Evolutionary conservation across 208 protist genomes (phyloP), one percentile per base, ranked within the genome.

Genomic region (Entamoeba invadens): DNA sequence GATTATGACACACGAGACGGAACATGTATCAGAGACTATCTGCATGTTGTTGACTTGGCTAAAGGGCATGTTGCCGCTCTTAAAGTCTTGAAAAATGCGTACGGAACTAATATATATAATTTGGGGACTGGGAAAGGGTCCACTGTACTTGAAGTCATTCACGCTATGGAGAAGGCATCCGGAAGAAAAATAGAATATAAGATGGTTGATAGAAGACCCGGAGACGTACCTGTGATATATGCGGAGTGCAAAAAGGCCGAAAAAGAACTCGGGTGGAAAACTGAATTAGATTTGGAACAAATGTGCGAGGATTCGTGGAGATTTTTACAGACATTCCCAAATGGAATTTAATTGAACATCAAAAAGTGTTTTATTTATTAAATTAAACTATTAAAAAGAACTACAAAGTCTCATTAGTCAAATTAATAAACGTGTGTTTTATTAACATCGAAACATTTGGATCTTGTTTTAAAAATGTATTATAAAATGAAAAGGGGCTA

Each of bases 1-100:
- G 46, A 92, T 50, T 95, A 94, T 91, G 44, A 93, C 35, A 96
- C 95, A 4, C 18, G 45, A 50, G 95, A 96, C 92, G 94, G 94
- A 45, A 95, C 95, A 0, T 93, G 93, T 46, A 68, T 92, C 18
- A 93, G 95, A 47, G 95, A 96, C 87, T 96, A 95, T 92, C 94
- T 96, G 45, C 95, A 96, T 94, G 95, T 96, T 10, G 44, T 42
- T 8, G 95, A 96, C 45, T 91, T 96, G 3, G 95, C 94, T 45
- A 3, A 93, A 44, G 94, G 72, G 3, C 95, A 96, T 72, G 25
- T 94, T n/a, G 12, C 68, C 21, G 94, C 94, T 0, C 12, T 95
- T 42, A 31, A 46, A 46, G 44, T 93, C 6, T 87, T 50, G n/a
- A 18, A 8, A 50, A 91, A 91, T n/a, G 16, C 5, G 35, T 12